Percentiles rank a stretch among this genome's conserved stretches.
phyloP scores from a whole-genome alignment of 164 flowering plant species.

The Berberis vulgaris region DNA sequence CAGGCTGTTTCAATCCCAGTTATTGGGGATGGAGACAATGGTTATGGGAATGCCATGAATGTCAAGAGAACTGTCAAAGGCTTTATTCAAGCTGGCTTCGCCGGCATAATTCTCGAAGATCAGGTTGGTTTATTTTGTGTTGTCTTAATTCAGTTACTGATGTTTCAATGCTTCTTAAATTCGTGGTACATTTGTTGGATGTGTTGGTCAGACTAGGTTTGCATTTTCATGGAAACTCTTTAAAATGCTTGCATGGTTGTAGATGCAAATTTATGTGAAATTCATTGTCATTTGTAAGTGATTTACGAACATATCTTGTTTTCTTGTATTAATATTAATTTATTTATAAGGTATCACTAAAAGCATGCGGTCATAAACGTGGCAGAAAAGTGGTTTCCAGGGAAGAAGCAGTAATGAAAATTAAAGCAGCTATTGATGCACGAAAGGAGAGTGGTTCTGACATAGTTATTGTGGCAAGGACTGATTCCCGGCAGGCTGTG shows the following conservation, averaged over 20 bases:
- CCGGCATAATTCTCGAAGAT: slow-evolving; percentile 89
- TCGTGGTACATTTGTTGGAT: too few relatives aligned
- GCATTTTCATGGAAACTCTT: not conserved
- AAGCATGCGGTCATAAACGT: slow-evolving; percentile 95
- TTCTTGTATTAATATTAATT: not conserved
- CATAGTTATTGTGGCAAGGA: slow-evolving; percentile 87
- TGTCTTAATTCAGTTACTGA: not conserved
- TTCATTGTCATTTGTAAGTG: too few relatives aligned
- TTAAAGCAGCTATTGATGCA: slow-evolving; percentile 95
- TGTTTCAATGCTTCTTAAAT: not conserved
- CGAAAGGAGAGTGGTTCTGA: slow-evolving; percentile 74
- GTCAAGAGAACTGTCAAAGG: slow-evolving; percentile 97
- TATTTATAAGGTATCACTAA: slow-evolving; percentile 65
- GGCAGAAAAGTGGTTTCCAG: slow-evolving; percentile 89
- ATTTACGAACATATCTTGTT: not conserved
- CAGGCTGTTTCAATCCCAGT: slow-evolving; percentile 85
- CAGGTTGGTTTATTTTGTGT: slow-evolving; percentile 40
- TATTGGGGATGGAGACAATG: slow-evolving; percentile 96
- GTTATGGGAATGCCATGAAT: slow-evolving; percentile 96
- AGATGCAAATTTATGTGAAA: too few relatives aligned
- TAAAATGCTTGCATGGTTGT: too few relatives aligned
- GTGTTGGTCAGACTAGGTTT: too few relatives aligned
- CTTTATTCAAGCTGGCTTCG: slow-evolving; percentile 80
- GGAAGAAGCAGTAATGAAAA: slow-evolving; percentile 88
- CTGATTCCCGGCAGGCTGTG: slow-evolving; percentile 89